A percentile compares a stretch with the other conserved stretches of the same genome.
Conservation (phyloP, 2,329 filamentous ascomycete genomes). For the Fusarium brevicatenulatum region DNA sequence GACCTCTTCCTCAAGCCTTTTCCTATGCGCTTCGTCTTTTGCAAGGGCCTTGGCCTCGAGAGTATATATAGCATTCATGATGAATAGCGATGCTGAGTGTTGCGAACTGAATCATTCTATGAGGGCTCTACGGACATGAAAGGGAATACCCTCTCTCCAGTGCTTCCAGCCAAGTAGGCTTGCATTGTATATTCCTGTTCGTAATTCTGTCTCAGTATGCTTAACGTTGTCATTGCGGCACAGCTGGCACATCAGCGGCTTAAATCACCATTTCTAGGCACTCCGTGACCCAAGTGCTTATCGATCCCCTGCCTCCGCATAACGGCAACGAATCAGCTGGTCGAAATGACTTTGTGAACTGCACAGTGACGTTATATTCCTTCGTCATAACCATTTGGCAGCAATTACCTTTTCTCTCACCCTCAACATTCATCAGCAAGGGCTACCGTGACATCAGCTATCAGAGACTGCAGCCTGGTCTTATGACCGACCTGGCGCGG, state of each 20-base stretch:
- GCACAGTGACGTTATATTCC: neutral
- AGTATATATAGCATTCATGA: neutral
- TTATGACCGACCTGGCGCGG: accelerated
- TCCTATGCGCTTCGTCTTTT: accelerated
- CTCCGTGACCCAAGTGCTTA: neutral
- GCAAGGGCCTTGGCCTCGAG: neutral
- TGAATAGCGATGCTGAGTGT: accelerated
- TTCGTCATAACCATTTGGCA: neutral
- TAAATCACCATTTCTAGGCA: neutral
- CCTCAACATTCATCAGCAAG: accelerated
- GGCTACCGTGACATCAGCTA: neutral
- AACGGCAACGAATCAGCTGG: accelerated
- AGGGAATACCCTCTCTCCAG: neutral
- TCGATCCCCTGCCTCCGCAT: accelerated
- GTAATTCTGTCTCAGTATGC: neutral
- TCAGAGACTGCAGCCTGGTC: accelerated
- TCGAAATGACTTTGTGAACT: neutral
- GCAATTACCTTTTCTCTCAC: no score
- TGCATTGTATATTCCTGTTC: neutral
- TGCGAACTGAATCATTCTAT: accelerated
- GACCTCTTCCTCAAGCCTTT: neutral
- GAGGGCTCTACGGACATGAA: accelerated
- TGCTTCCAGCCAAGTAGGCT: accelerated
- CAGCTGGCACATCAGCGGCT: neutral
- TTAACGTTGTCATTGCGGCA: neutral